Conservation (phyloP, 495 filamentous ascomycete species). For the Neurospora cerealis region DNA sequence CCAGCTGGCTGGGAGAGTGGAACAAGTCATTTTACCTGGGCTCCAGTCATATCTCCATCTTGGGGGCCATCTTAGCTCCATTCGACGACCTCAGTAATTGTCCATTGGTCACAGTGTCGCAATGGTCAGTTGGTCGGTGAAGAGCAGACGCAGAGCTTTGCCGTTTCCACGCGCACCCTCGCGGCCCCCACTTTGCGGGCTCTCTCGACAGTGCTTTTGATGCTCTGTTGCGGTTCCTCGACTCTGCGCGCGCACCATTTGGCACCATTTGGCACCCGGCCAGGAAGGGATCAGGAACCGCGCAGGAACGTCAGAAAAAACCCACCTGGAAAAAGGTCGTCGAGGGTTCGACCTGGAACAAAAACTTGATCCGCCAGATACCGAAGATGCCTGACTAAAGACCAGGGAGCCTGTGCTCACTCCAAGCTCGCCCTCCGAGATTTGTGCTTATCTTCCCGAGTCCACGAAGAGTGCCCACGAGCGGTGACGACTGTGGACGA, state of each 20-base stretch:
- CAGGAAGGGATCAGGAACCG: not conserved
- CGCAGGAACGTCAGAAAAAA: not conserved
- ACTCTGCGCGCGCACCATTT: not conserved
- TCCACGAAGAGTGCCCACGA: not conserved
- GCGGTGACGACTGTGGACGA: not conserved
- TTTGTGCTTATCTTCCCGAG: not conserved
- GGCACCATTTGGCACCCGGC: not conserved
- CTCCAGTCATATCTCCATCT: not conserved
- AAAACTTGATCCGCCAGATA: not conserved
- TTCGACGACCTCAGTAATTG: not conserved
- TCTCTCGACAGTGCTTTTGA: not conserved
- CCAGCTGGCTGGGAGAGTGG: not conserved
- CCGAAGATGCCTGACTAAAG: not conserved
- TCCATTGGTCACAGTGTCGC: not conserved
- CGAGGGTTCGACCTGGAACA: not conserved
- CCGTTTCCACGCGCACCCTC: not conserved
- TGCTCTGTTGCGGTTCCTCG: not conserved
- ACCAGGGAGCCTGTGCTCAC: not conserved
- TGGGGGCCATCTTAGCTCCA: not conserved
- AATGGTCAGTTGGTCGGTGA: not conserved
- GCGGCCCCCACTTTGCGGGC: not conserved
- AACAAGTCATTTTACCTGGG: not conserved
- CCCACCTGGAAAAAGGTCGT: not conserved
- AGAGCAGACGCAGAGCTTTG: slow-evolving; percentile 2
- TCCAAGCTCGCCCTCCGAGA: not conserved